Evolutionary conservation across 495 filamentous ascomycete genomes (phyloP), one percentile per base, ranked within the genome.

Genomic region (Penicillium diatomitis): DNA sequence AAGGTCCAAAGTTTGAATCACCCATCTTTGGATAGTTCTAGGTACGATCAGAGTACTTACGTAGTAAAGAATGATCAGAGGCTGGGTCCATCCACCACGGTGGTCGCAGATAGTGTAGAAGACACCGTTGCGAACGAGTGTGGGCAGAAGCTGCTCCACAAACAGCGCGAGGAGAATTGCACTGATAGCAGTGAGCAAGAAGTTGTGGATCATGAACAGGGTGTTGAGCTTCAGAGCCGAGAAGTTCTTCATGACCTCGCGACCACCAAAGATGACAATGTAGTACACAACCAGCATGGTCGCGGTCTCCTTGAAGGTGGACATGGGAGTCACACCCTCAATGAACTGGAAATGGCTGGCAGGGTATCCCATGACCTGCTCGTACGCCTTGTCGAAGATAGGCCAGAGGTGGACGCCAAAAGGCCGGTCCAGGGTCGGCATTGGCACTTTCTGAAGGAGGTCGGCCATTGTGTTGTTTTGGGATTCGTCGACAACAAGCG

Each of bases 381-480:
- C 81, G 69, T 84, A 96, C 58, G 77, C 82, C 70, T 87, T 81
- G 71, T 83, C 84, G 79, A 97, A 98, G 70, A 92, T 79, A 50
- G 92, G 91, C 92, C 92, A 98, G 69, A 97, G 69, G 38, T 86
- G 72, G 51, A 96, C 74, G 62, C 90, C 92, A 63, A 98, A 96
- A 8, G 92, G 92, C 56, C 86, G 80, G 65, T 96, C 90, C 55
- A 96, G 74, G 34, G 87, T 87, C 30, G 91, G 91, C 47, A 82
- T 43, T 44, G 83, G 84, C 44, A 91, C 55, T 50, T 81, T 62
- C 56, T 86, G 78, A 51, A 85, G 70, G 47, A 84, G 63, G 50
- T 85, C 75, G 56, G 64, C 65, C 64, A 72, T 65, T 49, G 45
- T 61, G 61, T 54, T 41, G 12, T 12, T 32, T 20, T 6, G 40